Evolutionary conservation across 345 rosid species (phyloP).

Genomic region (Rhodamnia argentea): DNA sequence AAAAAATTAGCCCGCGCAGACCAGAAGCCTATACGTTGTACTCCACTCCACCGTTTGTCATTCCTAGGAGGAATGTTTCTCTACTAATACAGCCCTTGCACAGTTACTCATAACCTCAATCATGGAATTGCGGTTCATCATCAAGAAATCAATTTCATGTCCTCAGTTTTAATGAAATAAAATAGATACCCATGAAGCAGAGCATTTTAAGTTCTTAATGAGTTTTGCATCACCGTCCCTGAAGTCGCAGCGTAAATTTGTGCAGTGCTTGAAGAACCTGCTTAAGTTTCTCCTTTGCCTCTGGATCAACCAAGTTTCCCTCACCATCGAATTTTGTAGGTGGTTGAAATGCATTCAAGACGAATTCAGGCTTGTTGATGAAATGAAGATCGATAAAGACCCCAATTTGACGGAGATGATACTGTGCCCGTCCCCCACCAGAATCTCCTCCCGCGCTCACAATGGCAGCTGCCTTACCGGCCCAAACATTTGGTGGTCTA

Average conservation of each 20-base stretch:
- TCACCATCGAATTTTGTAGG: slow-evolving; percentile 63
- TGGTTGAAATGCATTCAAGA: slow-evolving; percentile 50
- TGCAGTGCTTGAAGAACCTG: slow-evolving; percentile 47
- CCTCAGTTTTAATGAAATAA: neutral
- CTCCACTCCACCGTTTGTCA: neutral
- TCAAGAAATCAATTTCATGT: neutral
- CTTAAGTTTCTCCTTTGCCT: slow-evolving; percentile 27
- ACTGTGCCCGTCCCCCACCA: slow-evolving; percentile 57
- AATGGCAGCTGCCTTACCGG: slow-evolving; percentile 67
- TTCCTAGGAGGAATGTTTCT: neutral
- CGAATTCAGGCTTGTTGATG: slow-evolving; percentile 76
- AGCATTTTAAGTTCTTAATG: neutral
- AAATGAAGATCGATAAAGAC: slow-evolving; percentile 75
- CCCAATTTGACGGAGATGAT: slow-evolving; percentile 79
- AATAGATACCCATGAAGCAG: neutral
- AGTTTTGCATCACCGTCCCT: slow-evolving; percentile 18
- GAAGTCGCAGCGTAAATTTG: slow-evolving; percentile 39
- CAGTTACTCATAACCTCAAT: neutral
- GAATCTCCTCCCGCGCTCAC: slow-evolving; percentile 41
- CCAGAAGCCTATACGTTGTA: neutral
- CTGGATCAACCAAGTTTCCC: slow-evolving; percentile 53
- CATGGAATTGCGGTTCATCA: neutral
- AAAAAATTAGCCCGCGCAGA: neutral
- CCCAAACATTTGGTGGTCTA: slow-evolving; percentile 61
- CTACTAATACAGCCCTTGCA: neutral